Base-by-base conservation (phyloP, 257 asterid species). In the Nicotiana obtusifolia region DNA sequence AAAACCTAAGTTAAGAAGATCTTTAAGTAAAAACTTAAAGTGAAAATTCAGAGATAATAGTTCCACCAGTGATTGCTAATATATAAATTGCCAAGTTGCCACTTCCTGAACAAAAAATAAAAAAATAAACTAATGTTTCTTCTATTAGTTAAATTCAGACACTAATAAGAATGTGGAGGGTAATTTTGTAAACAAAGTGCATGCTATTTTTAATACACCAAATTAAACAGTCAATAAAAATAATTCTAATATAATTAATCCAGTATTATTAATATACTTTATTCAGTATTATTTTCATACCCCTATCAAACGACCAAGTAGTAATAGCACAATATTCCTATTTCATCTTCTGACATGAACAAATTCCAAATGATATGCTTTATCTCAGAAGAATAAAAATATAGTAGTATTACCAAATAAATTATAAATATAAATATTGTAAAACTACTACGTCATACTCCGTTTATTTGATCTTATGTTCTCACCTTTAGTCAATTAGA, bases 261-360 rank as follows among this genome's bases (percentile, higher is more conserved):
- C n/a, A n/a, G n/a, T n/a, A n/a, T 37, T 37, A 37, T 2, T 37
- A 7, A 6, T 37, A 37, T 2, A 37, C 2, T 8, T 37, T 35
- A 35, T 35, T 0, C 2, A 1, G 47, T 37, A 37, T 37, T 41
- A 41, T 7, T 37, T 37, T 37, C 7, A 37, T 5, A 33, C 3
- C 10, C 10, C 10, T 2, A 11, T 16, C 56, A 11, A 49, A 14
- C 5, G 4, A 49, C 56, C 56, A 17, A 49, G 5, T 4, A 19
- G 62, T 56, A 54, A 15, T 5, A 56, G 24, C 62, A 56, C 37
- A 20, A 10, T 41, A 2, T 69, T 41, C 7, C 44, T 10, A 13
- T 41, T 69, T 69, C 10, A 69, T 69, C 33, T 69, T 69, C 20
- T 69, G 78, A 69, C 78, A 69, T 20, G 33, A 69, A 69, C n/a